These are phyloP conservation scores for Fusarium annulatum DNA, from an alignment of 2,329 filamentous ascomycete species.

Conservation along the genomic window DNA sequence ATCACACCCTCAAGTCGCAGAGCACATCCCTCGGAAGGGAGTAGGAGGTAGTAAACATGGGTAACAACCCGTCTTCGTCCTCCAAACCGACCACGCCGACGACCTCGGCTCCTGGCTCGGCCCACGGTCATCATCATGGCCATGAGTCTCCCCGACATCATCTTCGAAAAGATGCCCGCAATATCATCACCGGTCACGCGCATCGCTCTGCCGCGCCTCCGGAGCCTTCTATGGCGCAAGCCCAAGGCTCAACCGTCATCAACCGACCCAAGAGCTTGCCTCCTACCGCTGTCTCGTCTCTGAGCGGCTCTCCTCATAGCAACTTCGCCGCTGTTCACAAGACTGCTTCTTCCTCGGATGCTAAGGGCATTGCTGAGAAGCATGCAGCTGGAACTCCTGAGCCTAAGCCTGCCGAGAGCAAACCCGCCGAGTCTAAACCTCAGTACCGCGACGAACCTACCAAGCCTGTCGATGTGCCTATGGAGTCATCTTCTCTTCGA, in stretches of 20 bases:
- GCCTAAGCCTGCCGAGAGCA: constrained; percentile 33
- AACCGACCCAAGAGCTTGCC: constrained; percentile 60
- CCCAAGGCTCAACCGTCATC: constrained; percentile 65
- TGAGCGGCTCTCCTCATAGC: constrained; percentile 60
- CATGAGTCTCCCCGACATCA: constrained; percentile 47
- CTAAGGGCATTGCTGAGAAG: constrained; percentile 21
- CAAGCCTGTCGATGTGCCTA: constrained; percentile 70
- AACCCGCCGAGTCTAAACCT: constrained; percentile 30
- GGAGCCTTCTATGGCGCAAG: constrained; percentile 71
- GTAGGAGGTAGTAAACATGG: constrained; percentile 45
- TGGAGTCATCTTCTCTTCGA: constrained; percentile 53
- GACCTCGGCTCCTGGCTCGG: constrained; percentile 42
- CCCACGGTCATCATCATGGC: constrained; percentile 37
- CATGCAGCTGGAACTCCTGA: constrained; percentile 17
- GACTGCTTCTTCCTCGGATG: constrained; percentile 33
- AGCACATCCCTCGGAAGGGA: constrained; percentile 12
- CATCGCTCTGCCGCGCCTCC: constrained; percentile 69
- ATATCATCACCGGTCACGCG: constrained; percentile 66
- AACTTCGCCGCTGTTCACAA: constrained; percentile 47
- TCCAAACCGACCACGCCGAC: constrained; percentile 52
- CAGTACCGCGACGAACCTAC: constrained; percentile 53
- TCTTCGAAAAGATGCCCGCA: constrained; percentile 53
- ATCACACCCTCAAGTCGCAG: neutral
- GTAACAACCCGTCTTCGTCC: constrained; percentile 54
- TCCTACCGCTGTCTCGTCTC: constrained; percentile 60